phyloP scores from a whole-genome alignment of 2,329 filamentous ascomycete species.

The Ophiobolus disseminans region DNA sequence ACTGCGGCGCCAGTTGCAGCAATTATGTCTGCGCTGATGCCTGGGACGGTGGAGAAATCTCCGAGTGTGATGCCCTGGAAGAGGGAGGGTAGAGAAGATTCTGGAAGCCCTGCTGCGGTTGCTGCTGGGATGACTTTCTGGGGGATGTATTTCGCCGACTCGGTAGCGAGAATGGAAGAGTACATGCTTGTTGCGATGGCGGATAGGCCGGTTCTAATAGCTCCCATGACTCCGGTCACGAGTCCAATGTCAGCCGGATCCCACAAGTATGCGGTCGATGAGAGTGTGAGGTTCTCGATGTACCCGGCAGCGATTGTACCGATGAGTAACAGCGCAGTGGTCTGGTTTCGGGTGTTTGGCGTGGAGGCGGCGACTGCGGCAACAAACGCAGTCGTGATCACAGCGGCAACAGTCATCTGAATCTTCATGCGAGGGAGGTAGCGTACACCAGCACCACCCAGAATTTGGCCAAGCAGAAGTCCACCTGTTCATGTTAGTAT shows the following conservation, averaged over 20 bases:
- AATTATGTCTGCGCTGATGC: constrained; percentile 33
- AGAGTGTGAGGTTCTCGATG: constrained; percentile 41
- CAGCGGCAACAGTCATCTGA: constrained; percentile 39
- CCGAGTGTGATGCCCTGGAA: constrained; percentile 32
- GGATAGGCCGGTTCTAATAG: constrained; percentile 35
- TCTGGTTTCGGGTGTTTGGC: constrained; percentile 22
- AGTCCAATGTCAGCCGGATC: constrained; percentile 43
- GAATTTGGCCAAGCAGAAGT: constrained; percentile 40
- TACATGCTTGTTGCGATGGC: constrained; percentile 41
- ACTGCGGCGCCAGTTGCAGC: constrained; percentile 43
- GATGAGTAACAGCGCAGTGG: constrained; percentile 31
- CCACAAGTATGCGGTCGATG: constrained; percentile 37
- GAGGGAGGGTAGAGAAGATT: constrained; percentile 26
- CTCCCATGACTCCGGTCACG: constrained; percentile 39
- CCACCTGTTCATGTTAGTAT: constrained; percentile 19
- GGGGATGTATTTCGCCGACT: constrained; percentile 35
- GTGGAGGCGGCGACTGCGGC: constrained; percentile 32
- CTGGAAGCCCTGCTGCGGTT: constrained; percentile 31
- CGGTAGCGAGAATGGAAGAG: constrained; percentile 38
- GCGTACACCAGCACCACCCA: constrained; percentile 38
- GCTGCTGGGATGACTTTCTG: constrained; percentile 35
- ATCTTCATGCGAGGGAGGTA: constrained; percentile 40
- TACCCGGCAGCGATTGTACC: constrained; percentile 38
- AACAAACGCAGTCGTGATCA: constrained; percentile 34
- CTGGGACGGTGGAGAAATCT: constrained; percentile 34